Base-by-base conservation (phyloP, 352 stramenopile species). In the Pythium rishiriense region DNA sequence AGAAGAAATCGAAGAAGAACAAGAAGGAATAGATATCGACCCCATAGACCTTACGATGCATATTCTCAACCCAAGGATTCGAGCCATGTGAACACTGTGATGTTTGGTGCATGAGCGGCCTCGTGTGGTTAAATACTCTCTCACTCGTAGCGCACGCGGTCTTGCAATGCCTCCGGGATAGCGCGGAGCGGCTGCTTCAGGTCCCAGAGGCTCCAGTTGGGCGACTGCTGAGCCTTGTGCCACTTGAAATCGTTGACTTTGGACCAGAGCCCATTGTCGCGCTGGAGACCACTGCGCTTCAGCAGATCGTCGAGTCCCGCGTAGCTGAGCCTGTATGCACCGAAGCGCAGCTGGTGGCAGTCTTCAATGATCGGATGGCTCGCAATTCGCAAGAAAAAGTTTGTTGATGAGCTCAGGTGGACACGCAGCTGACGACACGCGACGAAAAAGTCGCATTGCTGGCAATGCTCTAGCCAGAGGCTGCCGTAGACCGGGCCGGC, bases 181-280 rank as follows among this genome's bases (percentile, higher is more conserved):
- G 58, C 35, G n/a, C 60, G 75, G 41, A 84, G 59, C 17, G 70
- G 46, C 29, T 78, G 70, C 49, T 82, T 87, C 9, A 77, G 70
- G 42, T 88, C 71, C 26, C 87, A 72, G 17, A 93, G 55, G 37
- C 62, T 80, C 90, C 90, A 97, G 64, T 97, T 88, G 6, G 90
- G 90, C 64, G 86, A 96, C 59, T 91, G 78, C 68, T 96, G 88
- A 48, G 81, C 61, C 35, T 87, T 82, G 58, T 95, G 88, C 90
- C 90, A 97, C 72, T 96, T 95, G 70, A 97, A 97, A 64, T 97
- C 90, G 57, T 97, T 94, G 52, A 97, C 90, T 55, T 96, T 89
- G 15, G 82, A 74, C 87, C 87, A 97, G 5, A 96, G 69, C 0
- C 81, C 81, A 22, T 68, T 78, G 54, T 92, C 78, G 43, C 78